A percentile compares a stretch with the other conserved stretches of the same genome.
These are phyloP conservation scores for Brassica rapa DNA, from an alignment of 345 rosid genomes.

Conservation along the genomic window DNA sequence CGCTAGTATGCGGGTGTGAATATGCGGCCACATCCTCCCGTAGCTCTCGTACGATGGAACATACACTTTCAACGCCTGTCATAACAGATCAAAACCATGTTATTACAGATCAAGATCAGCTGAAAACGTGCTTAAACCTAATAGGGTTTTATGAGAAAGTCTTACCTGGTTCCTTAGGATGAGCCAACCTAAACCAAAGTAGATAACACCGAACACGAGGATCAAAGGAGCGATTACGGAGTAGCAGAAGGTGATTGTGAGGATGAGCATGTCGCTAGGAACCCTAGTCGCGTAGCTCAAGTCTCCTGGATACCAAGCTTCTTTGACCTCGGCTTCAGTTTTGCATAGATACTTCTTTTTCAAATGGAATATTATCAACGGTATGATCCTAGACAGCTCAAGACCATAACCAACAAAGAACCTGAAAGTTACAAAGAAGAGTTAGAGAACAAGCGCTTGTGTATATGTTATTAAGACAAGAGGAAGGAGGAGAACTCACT, in stretches of 20 bases:
- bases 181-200: conserved; percentile 89
- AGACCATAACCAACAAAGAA: conserved; percentile 88
- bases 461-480: background rate
- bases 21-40: conserved; percentile 98
- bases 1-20: conserved; percentile 62
- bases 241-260: conserved; percentile 77
- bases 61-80: conserved; percentile 81
- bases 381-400: conserved; percentile 83
- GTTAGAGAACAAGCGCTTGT: background rate
- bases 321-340: conserved; percentile 80
- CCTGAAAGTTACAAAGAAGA: conserved; percentile 45
- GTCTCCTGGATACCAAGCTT: conserved; percentile 88
- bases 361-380: conserved; percentile 73
- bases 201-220: conserved; percentile 65
- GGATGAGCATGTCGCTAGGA: conserved; percentile 71
- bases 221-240: conserved; percentile 84
- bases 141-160: background rate
- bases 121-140: background rate
- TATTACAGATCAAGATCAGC: background rate
- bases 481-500: conserved; percentile 50
- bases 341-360: conserved; percentile 90
- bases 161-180: conserved; percentile 83
- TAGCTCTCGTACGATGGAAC: conserved; percentile 84
- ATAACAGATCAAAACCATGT: background rate
- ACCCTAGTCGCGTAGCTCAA: conserved; percentile 65